A percentile compares a stretch with the other conserved stretches of the same genome.
Evolutionary conservation across 345 rosid genomes (phyloP).

Genomic region (Eucalyptus albens): DNA sequence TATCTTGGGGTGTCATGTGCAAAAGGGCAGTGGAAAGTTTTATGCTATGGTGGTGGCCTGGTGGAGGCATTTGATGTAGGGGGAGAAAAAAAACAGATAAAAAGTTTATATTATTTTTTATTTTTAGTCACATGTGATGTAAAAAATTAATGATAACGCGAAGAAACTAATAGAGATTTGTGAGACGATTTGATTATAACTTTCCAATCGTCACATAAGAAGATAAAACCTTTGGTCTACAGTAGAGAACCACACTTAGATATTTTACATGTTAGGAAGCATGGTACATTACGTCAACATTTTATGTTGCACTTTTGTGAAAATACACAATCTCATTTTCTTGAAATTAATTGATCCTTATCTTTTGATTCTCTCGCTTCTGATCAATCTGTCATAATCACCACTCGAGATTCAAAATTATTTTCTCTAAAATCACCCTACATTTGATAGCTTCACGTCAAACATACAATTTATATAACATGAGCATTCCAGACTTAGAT

Average conservation of each 20-base stretch:
- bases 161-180: not conserved
- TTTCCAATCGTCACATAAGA: accelerated
- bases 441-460: accelerated
- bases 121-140: not conserved
- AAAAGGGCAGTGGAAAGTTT: not conserved
- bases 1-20: not conserved
- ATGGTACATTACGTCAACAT: accelerated
- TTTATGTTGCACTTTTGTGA: not conserved
- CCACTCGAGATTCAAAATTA: accelerated
- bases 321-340: accelerated
- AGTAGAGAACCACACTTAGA: accelerated
- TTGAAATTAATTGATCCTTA: accelerated
- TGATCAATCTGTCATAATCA: accelerated
- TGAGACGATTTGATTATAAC: accelerated
- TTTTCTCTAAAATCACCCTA: accelerated
- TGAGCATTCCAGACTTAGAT: accelerated
- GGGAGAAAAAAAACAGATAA: too few species aligned
- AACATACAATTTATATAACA: accelerated
- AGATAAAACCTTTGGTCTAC: accelerated
- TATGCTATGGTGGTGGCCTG: not conserved
- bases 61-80: not conserved
- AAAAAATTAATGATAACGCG: not conserved
- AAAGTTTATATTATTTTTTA: not conserved
- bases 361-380: accelerated
- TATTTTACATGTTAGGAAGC: not conserved